These are phyloP conservation scores for Jatropha multifida DNA, from an alignment of 441 rosid species.

Conservation along the genomic window DNA sequence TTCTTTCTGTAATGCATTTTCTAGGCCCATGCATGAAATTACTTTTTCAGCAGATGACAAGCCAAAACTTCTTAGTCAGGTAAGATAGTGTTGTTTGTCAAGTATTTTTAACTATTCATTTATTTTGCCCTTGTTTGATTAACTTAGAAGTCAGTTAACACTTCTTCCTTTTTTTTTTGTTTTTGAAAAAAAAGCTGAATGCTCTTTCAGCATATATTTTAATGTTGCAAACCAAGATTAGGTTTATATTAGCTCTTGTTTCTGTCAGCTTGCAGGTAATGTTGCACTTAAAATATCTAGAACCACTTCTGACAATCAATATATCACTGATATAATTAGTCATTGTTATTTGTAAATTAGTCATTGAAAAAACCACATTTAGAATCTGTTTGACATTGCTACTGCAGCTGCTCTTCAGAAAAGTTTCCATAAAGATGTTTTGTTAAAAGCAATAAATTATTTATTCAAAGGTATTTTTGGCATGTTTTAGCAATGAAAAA, in stretches of 20 bases:
- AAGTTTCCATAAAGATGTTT: neutral
- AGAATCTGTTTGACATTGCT: neutral
- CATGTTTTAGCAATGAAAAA: neutral
- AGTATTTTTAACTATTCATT: constrained; percentile 7
- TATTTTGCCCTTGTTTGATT: constrained; percentile 8
- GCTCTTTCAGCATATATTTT: neutral
- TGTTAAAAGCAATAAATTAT: neutral
- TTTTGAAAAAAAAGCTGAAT: neutral
- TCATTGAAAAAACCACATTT: neutral
- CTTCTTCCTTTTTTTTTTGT: too few relatives aligned
- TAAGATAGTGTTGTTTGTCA: constrained; percentile 27
- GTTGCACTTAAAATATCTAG: neutral
- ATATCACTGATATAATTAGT: neutral
- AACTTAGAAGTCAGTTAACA: neutral
- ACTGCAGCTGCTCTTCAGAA: neutral
- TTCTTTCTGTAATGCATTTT: constrained; percentile 17
- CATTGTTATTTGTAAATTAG: neutral
- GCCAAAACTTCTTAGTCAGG: constrained; percentile 96
- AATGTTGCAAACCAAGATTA: neutral
- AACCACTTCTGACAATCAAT: neutral
- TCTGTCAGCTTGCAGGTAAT: neutral
- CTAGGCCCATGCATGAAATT: constrained; percentile 93
- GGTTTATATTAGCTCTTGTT: neutral
- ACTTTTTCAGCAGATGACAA: constrained; percentile 90
- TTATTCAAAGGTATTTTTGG: neutral